Percentiles rank a stretch among this genome's conserved stretches.
Conservation (phyloP, 176 grass and related monocot species). For the Zoysia pacifica region DNA sequence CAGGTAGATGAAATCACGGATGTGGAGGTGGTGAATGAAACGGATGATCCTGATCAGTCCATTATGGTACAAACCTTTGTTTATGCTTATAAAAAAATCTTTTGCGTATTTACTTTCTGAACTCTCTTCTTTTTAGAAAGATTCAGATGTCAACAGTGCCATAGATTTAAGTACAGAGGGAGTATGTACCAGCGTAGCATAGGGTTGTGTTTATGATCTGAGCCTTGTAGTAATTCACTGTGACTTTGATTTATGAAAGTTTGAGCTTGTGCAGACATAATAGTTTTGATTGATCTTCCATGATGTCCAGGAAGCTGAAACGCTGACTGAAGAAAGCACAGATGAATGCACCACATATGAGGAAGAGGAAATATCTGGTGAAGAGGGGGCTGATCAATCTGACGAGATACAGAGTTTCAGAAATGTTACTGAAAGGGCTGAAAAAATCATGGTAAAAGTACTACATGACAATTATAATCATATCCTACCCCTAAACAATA, state of each 20-base stretch:
- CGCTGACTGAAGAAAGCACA: conserved; percentile 17
- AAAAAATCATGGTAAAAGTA: conserved; percentile 50
- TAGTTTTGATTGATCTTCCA: background rate
- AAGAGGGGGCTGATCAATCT: conserved; percentile 33
- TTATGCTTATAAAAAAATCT: conserved; percentile 15
- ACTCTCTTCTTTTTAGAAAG: background rate
- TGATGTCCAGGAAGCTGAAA: conserved; percentile 44
- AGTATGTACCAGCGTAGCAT: background rate
- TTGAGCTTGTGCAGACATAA: conserved; percentile 2
- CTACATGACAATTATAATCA: background rate
- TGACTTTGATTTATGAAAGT: background rate
- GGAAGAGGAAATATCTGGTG: conserved; percentile 2
- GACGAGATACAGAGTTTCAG: conserved; percentile 33
- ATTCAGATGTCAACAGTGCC: too few relatives aligned
- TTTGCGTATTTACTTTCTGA: background rate
- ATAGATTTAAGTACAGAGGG: too few relatives aligned
- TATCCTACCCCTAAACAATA: conserved; percentile 1
- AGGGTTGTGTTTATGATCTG: background rate
- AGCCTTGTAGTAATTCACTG: background rate
- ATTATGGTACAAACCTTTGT: conserved; percentile 27
- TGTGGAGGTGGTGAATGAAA: conserved; percentile 20
- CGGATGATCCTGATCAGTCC: conserved; percentile 32
- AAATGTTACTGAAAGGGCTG: conserved; percentile 31
- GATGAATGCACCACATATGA: conserved; percentile 10
- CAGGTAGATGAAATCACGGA: conserved; percentile 37